Evolutionary conservation across 306 rosid species (phyloP), one percentile per base, ranked within the genome.

Genomic region (Echinosophora koreensis): DNA sequence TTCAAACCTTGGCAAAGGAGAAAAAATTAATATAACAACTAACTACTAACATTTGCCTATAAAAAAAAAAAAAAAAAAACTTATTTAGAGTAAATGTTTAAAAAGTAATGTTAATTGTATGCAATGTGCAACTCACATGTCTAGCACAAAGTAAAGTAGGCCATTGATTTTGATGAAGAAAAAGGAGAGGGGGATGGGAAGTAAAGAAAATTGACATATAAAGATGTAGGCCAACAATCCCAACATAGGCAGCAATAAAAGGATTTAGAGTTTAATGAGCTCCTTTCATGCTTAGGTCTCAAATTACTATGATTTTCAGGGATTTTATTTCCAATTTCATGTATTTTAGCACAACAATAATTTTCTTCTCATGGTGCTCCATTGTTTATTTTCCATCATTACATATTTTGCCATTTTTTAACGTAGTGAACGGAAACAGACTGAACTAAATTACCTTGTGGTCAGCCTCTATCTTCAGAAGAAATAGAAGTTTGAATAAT

Each of bases 381-480:
- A 6, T 47, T 1, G 51, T 35, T 17, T 18, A 35, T 60, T 10
- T 67, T 59, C 77, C 73, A 64, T 63, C 50, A 71, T 46, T 30
- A 57, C 73, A 54, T 39, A 62, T 61, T 79, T 79, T 52, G 13
- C 57, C 82, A 5, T 4, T 70, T 79, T 69, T 44, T 6, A 63
- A 61, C 66, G 37, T 27, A 18, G 37, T 50, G 47, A 70, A 22
- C n/a, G 64, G 17, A 69, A 13, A 28, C 15, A 71, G 18, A 71
- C 71, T 65, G 50, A 9, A 73, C 11, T 28, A n/a, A n/a, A 60
- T 13, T 54, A 41, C n/a, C 59, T 51, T 75, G 68, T n/a, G n/a
- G n/a, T n/a, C n/a, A n/a, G n/a, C n/a, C n/a, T n/a, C n/a, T n/a
- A n/a, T 67, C 60, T 28, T 52, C 38, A 56, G 61, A 74, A 46